Evolutionary conservation across 495 filamentous ascomycete species (phyloP), one percentile per base, ranked within the genome.

Genomic region (Tuber indicum): DNA sequence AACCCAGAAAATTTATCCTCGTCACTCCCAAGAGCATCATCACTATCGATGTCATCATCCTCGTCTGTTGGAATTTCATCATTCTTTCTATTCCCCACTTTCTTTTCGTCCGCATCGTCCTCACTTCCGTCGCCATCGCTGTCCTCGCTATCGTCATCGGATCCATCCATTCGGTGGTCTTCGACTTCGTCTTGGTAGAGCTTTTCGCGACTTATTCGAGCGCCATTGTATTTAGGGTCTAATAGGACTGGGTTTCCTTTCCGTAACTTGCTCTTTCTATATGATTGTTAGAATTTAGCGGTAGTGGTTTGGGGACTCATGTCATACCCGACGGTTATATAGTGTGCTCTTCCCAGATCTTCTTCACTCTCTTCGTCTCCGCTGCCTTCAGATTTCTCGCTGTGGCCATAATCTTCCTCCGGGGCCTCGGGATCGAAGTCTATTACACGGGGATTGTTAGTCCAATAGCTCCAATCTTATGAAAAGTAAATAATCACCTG

Each of bases 371-470:
- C 81, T 16, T 75, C 81, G 14, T 75, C 70, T 2, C 58, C 71
- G 43, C 84, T 26, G 75, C 49, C 44, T 78, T 82, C 62, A 78
- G 90, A 90, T 32, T 88, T 89, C 44, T 87, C 89, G 79, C 88
- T 91, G 39, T 86, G 86, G 75, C 72, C 75, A 75, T 82, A 52
- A 19, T 76, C 79, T 43, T 74, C 39, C 26, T 88, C 89, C 72
- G 91, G 88, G 80, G 91, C 91, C 86, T 98, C 95, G 1, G 93
- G 93, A 83, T 99, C 95, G 82, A 92, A 92, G 83, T 99, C 95
- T 97, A 81, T 39, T 44, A 14, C 23, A 19, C 52, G 23, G 45
- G 21, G 45, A 49, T 62, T 19, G 45, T 52, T 39, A 66, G 58
- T 8, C 14, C n/a, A 66, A 66, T 66, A 36, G 3, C 26, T 26